Percentiles rank a stretch among this genome's conserved stretches.
Evolutionary conservation across 2,329 filamentous ascomycete genomes (phyloP).

Genomic region (Penicillium sp.): DNA sequence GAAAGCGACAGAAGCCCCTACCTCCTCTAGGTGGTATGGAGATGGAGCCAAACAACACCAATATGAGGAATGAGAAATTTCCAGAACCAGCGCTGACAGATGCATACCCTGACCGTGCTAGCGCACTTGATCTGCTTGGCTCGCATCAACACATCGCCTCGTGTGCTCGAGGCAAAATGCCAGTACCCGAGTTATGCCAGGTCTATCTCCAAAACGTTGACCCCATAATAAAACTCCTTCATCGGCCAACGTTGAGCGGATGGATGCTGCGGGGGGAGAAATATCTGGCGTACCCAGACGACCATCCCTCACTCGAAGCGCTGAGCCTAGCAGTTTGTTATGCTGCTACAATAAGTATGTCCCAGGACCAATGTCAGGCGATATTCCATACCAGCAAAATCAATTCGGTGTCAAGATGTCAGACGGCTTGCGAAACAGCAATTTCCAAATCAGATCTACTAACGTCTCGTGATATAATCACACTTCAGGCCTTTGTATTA

Average conservation of each 20-base stretch:
- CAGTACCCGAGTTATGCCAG: constrained; percentile 14
- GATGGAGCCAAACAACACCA: too few relatives aligned
- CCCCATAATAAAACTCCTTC: constrained; percentile 27
- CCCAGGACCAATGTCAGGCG: constrained; percentile 20
- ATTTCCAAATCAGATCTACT: constrained; percentile 22
- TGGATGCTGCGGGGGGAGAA: constrained; percentile 20
- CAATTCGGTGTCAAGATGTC: constrained; percentile 17
- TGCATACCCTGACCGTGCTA: too few relatives aligned
- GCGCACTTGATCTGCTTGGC: too few relatives aligned
- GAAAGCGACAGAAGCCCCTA: too few relatives aligned
- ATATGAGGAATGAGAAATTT: too few relatives aligned
- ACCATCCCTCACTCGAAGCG: constrained; percentile 17
- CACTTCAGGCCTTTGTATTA: constrained; percentile 30
- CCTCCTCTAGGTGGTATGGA: too few relatives aligned
- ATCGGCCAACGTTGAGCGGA: constrained; percentile 25
- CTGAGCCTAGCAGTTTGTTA: constrained; percentile 27
- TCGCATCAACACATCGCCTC: too few relatives aligned
- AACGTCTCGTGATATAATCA: constrained; percentile 24
- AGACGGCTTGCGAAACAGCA: constrained; percentile 24
- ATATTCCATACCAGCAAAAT: constrained; percentile 20
- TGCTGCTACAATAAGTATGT: constrained; percentile 21
- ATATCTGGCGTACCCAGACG: constrained; percentile 11
- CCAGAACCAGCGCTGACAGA: too few relatives aligned
- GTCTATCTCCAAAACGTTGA: constrained; percentile 28
- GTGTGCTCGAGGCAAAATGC: too few relatives aligned